These are phyloP conservation scores for Porodaedalea pini DNA, from an alignment of 1,284 basidiomycete genomes.

Conservation along the genomic window DNA sequence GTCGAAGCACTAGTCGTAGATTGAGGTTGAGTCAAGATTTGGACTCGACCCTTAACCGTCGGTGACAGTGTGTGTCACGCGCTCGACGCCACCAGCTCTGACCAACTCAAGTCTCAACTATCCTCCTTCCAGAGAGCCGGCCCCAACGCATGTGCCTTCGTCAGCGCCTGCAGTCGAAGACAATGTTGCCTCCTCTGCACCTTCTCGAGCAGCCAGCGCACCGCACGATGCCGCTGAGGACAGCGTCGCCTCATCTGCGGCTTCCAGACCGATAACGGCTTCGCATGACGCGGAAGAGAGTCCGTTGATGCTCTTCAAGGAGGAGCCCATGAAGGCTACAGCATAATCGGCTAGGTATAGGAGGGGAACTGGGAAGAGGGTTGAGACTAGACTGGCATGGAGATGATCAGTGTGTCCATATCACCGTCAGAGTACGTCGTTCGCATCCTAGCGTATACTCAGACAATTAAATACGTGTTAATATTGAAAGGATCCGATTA, in stretches of 20 bases:
- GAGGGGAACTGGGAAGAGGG: not conserved
- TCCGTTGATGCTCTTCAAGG: conserved; percentile 9
- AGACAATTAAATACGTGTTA: no score
- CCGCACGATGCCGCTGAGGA: not conserved
- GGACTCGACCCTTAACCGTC: no score
- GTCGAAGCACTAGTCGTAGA: no score
- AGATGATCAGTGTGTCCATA: conserved; percentile 59
- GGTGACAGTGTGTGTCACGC: no score
- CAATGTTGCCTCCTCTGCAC: not conserved
- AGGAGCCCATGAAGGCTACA: conserved; percentile 8
- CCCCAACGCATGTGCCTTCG: no score
- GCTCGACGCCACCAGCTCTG: no score
- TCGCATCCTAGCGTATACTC: no score
- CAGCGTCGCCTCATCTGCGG: not conserved
- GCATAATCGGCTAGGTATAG: not conserved
- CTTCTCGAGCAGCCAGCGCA: not conserved
- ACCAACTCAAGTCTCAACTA: no score
- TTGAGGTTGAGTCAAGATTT: no score
- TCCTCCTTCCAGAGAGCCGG: no score
- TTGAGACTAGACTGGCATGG: conserved; percentile 44
- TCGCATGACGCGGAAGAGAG: not conserved
- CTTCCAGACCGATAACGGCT: not conserved
- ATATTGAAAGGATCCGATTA: conserved; percentile 50
- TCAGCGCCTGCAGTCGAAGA: no score
- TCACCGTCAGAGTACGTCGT: conserved; percentile 51